These are phyloP conservation scores for Endothia cerciana DNA, from an alignment of 2,329 filamentous ascomycete genomes.

Conservation along the genomic window DNA sequence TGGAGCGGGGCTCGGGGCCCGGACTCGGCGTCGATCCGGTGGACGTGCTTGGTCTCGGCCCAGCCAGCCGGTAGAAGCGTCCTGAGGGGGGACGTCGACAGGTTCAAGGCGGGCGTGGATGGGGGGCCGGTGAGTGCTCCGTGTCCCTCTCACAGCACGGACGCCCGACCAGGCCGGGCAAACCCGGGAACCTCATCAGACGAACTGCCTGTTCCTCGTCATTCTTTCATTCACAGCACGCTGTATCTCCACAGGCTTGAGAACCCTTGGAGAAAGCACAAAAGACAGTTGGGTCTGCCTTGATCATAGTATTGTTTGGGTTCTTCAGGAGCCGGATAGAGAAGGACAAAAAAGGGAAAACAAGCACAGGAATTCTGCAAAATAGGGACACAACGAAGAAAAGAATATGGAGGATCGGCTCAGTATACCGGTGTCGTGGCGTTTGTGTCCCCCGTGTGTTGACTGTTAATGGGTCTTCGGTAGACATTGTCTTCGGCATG, in stretches of 20 bases:
- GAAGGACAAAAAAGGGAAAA: too few relatives aligned
- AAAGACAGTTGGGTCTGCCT: too few relatives aligned
- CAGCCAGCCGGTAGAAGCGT: not conserved
- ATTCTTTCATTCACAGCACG: too few relatives aligned
- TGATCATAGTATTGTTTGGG: too few relatives aligned
- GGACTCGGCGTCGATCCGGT: not conserved
- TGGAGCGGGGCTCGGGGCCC: not conserved
- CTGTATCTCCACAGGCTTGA: too few relatives aligned
- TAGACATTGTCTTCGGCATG: not conserved
- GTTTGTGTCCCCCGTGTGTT: not conserved
- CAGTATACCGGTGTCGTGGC: not conserved
- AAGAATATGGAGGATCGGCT: not conserved
- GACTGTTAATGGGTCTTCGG: not conserved
- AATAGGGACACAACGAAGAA: too few relatives aligned
- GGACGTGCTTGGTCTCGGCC: slow-evolving; percentile 2
- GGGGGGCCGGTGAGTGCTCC: not conserved
- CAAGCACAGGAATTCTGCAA: too few relatives aligned
- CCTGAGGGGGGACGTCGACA: not conserved
- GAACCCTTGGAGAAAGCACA: too few relatives aligned
- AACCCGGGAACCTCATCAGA: too few relatives aligned
- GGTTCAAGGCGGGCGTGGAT: not conserved
- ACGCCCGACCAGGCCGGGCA: too few relatives aligned
- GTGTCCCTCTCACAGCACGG: not conserved
- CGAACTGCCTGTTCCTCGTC: too few relatives aligned
- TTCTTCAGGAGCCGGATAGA: too few relatives aligned